Conservation (phyloP, 805 yeast species). For the Candida silvatica region DNA sequence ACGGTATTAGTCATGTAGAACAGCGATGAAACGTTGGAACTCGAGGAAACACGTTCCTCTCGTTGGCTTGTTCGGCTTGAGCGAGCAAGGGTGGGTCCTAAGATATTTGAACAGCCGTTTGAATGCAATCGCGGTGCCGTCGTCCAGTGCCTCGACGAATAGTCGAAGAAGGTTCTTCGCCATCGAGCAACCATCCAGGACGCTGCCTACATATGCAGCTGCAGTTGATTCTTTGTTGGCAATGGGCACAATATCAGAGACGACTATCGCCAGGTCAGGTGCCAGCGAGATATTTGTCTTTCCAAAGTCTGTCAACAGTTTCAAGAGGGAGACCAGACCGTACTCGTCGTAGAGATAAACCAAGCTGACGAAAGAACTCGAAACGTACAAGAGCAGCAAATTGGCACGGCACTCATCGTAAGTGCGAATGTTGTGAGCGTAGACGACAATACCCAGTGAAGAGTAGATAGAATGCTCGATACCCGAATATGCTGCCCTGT, state of each 20-base stretch:
- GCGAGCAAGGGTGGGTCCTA: constrained; percentile 24
- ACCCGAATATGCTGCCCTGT: constrained; percentile 17
- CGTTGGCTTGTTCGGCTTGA: constrained; percentile 24
- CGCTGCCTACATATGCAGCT: constrained; percentile 7
- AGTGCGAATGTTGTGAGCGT: constrained; percentile 12
- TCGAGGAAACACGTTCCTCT: too few relatives aligned
- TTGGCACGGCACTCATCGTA: constrained; percentile 3
- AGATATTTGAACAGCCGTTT: constrained; percentile 18
- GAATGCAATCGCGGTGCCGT: constrained; percentile 21
- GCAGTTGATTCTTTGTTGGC: constrained; percentile 3
- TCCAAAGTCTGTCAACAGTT: constrained; percentile 10
- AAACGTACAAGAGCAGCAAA: too few relatives aligned
- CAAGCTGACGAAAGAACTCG: too few relatives aligned
- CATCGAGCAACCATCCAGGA: constrained; percentile 18
- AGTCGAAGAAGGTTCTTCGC: constrained; percentile 23
- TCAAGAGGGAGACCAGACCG: constrained; percentile 33
- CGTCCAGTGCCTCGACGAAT: constrained; percentile 25
- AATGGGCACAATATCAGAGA: constrained; percentile 14
- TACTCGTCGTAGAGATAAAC: constrained; percentile 23
- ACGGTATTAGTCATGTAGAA: too few relatives aligned
- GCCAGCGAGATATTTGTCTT: constrained; percentile 14
- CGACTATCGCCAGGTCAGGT: constrained; percentile 14
- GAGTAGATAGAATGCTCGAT: constrained; percentile 16
- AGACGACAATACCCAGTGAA: constrained; percentile 13
- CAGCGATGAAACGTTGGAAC: too few relatives aligned